Evolutionary conservation across 2,329 filamentous ascomycete genomes (phyloP), one percentile per base, ranked within the genome.

Genomic region (Pseudogymnoascus sp.): DNA sequence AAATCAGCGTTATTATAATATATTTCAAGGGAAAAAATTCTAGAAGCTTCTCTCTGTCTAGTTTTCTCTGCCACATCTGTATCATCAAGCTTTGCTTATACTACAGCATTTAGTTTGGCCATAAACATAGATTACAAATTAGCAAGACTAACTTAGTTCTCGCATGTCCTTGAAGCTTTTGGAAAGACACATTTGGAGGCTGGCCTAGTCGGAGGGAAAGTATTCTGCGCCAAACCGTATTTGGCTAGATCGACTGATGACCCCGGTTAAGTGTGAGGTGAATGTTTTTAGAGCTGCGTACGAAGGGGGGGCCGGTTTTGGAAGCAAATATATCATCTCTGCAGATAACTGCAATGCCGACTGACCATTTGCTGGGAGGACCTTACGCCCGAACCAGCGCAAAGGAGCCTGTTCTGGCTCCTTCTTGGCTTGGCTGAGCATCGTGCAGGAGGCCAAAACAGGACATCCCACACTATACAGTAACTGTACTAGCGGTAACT

Each of bases 341-440:
- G 23, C 23, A 23, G 23, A 23, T 23, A 23, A 23, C 23, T 23
- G 23, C 2, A 23, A 23, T 23, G 23, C 23, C 23, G 23, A 23
- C 23, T 23, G 23, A 23, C 23, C 23, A 23, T 23, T 23, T 23
- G 23, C 23, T 23, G 23, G 23, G 23, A 23, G 23, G 23, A 31
- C 28, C 28, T 31, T 31, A 10, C 28, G 8, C 28, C 28, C 8
- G 8, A 31, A 31, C 28, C 8, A 31, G 28, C 28, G 28, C 28
- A 34, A 34, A 34, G 25, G 25, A 28, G 25, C 4, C 36, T 37
- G 36, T 37, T 37, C 13, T 37, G 36, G 36, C 11, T 37, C 36
- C 36, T 37, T 37, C 36, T 37, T 37, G 36, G 63, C 25, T 60
- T 65, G 63, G 39, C 16, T 41, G 39, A 41, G 39, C 39, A 8